Evolutionary conservation across 805 yeast species (phyloP).

Genomic region (Candida schatavii): DNA sequence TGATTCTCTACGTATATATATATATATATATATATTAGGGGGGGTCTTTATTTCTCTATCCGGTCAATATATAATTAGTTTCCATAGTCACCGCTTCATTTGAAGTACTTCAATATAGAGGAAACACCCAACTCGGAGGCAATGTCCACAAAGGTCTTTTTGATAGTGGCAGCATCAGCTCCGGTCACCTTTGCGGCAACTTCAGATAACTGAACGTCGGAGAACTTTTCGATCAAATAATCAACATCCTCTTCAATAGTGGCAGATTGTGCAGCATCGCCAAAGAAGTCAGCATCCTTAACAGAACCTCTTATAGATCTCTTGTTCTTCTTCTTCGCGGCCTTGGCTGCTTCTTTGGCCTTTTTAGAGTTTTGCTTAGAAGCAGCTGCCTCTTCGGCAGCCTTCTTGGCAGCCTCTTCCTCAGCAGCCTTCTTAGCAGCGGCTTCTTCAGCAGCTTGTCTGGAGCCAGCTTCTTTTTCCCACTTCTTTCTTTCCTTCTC

Average conservation of each 20-base stretch:
- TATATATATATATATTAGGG: not conserved
- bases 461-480: constrained; percentile 97
- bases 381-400: constrained; percentile 65
- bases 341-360: constrained; percentile 94
- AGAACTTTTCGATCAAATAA: constrained; percentile 71
- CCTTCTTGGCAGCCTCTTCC: constrained; percentile 73
- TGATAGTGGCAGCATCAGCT: constrained; percentile 55
- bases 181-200: constrained; percentile 65
- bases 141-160: constrained; percentile 54
- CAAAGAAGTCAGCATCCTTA: constrained; percentile 83
- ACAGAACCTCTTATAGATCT: constrained; percentile 77
- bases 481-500: constrained; percentile 94
- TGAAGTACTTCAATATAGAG: constrained; percentile 52
- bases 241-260: constrained; percentile 78
- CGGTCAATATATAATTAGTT: not conserved
- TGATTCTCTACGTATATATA: not conserved
- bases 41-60: not conserved
- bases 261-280: constrained; percentile 66
- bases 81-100: constrained; percentile 1
- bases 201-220: constrained; percentile 74
- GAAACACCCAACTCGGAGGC: constrained; percentile 53
- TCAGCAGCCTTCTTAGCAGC: constrained; percentile 84
- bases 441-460: constrained; percentile 94
- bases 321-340: constrained; percentile 97
- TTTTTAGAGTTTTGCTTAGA: constrained; percentile 65